phyloP scores from a whole-genome alignment of 257 asterid genomes.

The Nicotiana undulata region DNA sequence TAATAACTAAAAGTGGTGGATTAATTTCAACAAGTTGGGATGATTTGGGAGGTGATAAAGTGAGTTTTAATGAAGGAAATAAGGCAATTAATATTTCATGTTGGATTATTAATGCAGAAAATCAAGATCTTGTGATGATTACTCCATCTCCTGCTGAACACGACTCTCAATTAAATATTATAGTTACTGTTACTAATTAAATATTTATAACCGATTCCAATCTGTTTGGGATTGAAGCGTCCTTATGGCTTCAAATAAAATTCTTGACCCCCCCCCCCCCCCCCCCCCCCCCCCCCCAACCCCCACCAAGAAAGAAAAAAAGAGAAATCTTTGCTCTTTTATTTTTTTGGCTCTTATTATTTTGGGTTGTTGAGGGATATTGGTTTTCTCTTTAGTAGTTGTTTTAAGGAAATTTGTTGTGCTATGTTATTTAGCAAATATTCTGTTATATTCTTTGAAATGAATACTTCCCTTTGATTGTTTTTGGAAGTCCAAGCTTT shows the following conservation, averaged over 20 bases:
- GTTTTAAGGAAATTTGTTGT: neutral
- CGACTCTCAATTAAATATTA: slow-evolving; percentile 17
- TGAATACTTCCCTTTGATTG: neutral
- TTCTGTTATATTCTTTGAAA: neutral
- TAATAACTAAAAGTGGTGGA: neutral
- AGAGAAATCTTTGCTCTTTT: neutral
- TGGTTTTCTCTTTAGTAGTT: neutral
- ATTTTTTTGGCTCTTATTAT: neutral
- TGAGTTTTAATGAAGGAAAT: slow-evolving; percentile 38
- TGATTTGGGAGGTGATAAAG: slow-evolving; percentile 25
- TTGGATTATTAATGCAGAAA: slow-evolving; percentile 42
- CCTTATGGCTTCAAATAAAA: fast-evolving
- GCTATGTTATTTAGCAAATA: neutral
- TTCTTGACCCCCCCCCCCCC: too few species aligned
- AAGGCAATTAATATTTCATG: slow-evolving; percentile 33
- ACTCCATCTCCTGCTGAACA: slow-evolving; percentile 18
- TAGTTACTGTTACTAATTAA: slow-evolving; percentile 18
- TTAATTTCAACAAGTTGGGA: slow-evolving; percentile 28
- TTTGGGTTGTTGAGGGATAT: neutral
- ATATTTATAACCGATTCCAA: too few species aligned
- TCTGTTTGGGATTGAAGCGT: too few species aligned
- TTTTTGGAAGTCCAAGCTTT: neutral
- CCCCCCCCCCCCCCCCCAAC: neutral
- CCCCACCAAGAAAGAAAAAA: neutral
- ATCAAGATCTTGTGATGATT: slow-evolving; percentile 46